Evolutionary conservation across 495 filamentous ascomycete species (phyloP), one percentile per base, ranked within the genome.

Genomic region (Penicillium paradoxum): DNA sequence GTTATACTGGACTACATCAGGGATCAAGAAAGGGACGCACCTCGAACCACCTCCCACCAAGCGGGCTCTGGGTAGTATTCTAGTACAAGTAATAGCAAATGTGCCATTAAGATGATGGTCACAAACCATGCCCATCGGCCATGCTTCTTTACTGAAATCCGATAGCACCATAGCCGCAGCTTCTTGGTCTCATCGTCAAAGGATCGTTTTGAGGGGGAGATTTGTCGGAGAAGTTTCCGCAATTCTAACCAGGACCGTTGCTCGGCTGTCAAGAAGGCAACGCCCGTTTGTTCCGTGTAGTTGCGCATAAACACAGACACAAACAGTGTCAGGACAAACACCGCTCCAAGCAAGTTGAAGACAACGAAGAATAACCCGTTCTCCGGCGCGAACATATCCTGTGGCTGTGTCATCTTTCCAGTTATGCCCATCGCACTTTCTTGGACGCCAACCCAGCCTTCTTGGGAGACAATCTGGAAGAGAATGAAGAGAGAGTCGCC

Each of bases 301-400:
- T 95, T 97, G 39, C 93, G 88, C 95, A 99, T 99, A 69, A 99
- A 99, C 43, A 99, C 93, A 55, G 93, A 97, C 30, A 97, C 93
- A 66, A 99, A 99, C 63, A 99, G 75, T 2, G 95, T 99, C 70
- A 99, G 76, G 45, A 99, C 89, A 74, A 99, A 99, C 63, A 99
- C 95, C 2, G 95, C 89, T 21, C 90, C 91, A 52, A 99, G 80
- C 57, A 99, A 80, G 68, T 99, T 99, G 82, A 97, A 99, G 11
- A 89, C 79, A 43, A 99, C 82, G 68, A 97, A 96, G 79, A 96
- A 97, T 19, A 97, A 57, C 2, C 88, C 92, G 57, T 97, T 96
- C 19, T 85, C 90, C 58, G 91, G 87, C 3, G 85, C 80, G 4
- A 80, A 74, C 55, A 81, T 84, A 15, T 74, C 61, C 39, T 82